Evolutionary conservation across 352 stramenopile species (phyloP), one percentile per base, ranked within the genome.

Genomic region (Achlya hypogyna): DNA sequence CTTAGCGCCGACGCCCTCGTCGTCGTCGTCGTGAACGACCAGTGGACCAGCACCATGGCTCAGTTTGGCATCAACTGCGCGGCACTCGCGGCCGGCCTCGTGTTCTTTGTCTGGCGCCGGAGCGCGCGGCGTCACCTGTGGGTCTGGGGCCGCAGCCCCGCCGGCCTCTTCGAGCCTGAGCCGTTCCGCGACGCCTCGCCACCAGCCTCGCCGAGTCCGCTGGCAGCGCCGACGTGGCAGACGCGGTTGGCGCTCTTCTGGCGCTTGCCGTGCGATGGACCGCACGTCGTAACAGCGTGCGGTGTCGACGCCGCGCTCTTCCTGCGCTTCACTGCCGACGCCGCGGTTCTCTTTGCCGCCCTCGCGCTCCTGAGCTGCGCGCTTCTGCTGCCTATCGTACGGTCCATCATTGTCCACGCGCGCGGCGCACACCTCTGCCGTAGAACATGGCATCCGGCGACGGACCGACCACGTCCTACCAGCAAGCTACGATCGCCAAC

Each of bases 401-500:
- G 78, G 80, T 14, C 51, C 51, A 23, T 34, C 27, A 35, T 23
- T 68, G 14, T 29, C n/a, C 51, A 20, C 10, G 29, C 9, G 25
- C 8, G 20, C 22, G 18, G 22, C 18, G 31, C 1, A 0, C n/a
- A 62, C 14, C 14, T 62, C 6, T 32, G 23, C 25, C 14, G 40
- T 71, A 91, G 81, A 92, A 92, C 65, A 85, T 81, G 31, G n/a
- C 79, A 18, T 85, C 81, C 25, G 81, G 81, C 23, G 78, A 76
- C 49, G 69, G 73, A 20, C 72, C 71, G 18, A 71, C 74, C 6
- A 65, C 77, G 29, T 84, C 79, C 31, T 92, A 86, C 62, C 78
- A 89, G 73, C 75, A 81, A 52, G 88, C 79, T 23, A 92, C 83
- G 23, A 82, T 89, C 56, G 89, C 81, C 63, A 92, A 92, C 54